A percentile compares a stretch with the other conserved stretches of the same genome.
phyloP scores from a whole-genome alignment of 495 filamentous ascomycete genomes.

The Tuber magnatum region DNA sequence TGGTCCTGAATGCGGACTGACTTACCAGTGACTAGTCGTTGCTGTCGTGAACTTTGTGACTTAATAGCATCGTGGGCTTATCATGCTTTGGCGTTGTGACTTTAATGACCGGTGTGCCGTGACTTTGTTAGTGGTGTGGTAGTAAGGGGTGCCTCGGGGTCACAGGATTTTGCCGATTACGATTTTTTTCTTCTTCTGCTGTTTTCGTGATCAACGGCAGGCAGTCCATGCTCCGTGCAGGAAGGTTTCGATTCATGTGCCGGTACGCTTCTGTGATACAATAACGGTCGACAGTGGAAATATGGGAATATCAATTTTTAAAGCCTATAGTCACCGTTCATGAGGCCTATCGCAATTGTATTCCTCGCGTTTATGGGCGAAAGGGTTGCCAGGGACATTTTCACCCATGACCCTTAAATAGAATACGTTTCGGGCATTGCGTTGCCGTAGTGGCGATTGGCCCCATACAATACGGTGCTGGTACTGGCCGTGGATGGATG shows the following conservation, averaged over 20 bases:
- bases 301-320: not conserved
- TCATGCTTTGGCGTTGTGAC: not conserved
- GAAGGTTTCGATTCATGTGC: not conserved
- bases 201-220: not conserved
- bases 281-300: not conserved
- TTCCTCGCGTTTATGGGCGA: not conserved
- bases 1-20: no score
- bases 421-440: slow-evolving; percentile 17
- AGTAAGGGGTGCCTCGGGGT: not conserved
- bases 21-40: no score
- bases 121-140: not conserved
- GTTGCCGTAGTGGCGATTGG: slow-evolving; percentile 31
- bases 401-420: not conserved
- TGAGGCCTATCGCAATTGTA: not conserved
- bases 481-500: not conserved
- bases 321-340: not conserved
- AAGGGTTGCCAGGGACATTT: not conserved
- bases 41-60: not conserved
- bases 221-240: not conserved
- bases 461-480: slow-evolving; percentile 12
- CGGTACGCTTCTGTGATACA: not conserved
- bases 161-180: not conserved
- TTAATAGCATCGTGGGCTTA: not conserved
- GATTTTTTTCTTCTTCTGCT: not conserved
- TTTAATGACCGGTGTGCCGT: not conserved